Conservation (phyloP, 176 grass and related monocot species). For the Carex kokanica region DNA sequence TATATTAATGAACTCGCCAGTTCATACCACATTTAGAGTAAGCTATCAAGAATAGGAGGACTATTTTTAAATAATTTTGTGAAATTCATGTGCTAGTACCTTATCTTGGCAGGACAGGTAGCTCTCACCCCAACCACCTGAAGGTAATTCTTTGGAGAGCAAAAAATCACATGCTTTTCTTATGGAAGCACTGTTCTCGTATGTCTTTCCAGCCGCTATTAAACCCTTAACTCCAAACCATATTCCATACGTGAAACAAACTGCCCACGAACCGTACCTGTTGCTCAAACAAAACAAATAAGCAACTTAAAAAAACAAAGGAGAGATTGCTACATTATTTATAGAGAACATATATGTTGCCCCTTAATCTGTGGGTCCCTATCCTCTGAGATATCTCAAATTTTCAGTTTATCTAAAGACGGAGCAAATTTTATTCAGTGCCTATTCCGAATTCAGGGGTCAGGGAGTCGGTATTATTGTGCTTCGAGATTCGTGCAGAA, state of each 20-base stretch:
- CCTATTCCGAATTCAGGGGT: too few species aligned
- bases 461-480: too few species aligned
- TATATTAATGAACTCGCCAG: not conserved
- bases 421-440: too few species aligned
- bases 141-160: conserved; percentile 81
- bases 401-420: too few species aligned
- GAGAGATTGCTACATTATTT: not conserved
- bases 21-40: not conserved
- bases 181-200: conserved; percentile 51
- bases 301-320: not conserved
- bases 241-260: conserved; percentile 88
- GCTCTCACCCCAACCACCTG: conserved; percentile 96
- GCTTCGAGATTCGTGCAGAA: too few species aligned
- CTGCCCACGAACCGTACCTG: conserved; percentile 94
- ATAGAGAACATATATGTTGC: too few species aligned
- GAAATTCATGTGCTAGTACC: conserved; percentile 34
- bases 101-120: conserved; percentile 95
- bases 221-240: conserved; percentile 95
- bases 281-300: conserved; percentile 22
- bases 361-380: too few species aligned
- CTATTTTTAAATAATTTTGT: conserved; percentile 17
- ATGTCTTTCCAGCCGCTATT: conserved; percentile 68
- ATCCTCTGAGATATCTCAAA: too few species aligned
- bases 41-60: conserved; percentile 4
- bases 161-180: conserved; percentile 81